These are phyloP conservation scores for Mrakia hoshinonis DNA, from an alignment of 768 basidiomycete species.

Conservation along the genomic window DNA sequence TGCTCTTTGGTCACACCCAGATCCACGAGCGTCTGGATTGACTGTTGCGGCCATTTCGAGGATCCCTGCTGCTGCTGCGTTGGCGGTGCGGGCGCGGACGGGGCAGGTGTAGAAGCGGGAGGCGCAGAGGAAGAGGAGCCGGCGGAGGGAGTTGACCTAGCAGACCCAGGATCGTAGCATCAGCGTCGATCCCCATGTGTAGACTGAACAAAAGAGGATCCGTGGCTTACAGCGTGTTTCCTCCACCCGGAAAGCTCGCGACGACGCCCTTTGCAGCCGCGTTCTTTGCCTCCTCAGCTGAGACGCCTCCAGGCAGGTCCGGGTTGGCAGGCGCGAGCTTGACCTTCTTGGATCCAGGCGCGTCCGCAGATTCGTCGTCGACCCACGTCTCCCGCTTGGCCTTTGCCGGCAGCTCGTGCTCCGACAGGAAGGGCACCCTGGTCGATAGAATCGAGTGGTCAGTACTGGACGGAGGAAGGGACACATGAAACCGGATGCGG, in stretches of 20 bases:
- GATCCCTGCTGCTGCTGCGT: neutral
- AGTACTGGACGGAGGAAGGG: neutral
- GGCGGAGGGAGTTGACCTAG: neutral
- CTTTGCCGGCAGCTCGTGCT: constrained; percentile 87
- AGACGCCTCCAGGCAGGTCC: constrained; percentile 31
- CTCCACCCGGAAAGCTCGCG: constrained; percentile 58
- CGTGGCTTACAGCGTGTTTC: constrained; percentile 49
- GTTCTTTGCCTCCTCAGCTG: constrained; percentile 32
- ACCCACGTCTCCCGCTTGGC: constrained; percentile 42
- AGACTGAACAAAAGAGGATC: neutral
- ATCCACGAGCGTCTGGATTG: constrained; percentile 11
- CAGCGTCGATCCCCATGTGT: neutral
- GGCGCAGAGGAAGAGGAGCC: neutral
- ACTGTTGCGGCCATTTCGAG: neutral
- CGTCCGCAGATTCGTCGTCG: constrained; percentile 5
- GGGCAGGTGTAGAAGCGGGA: neutral
- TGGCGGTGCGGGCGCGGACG: neutral
- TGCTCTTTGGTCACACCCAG: constrained; percentile 12
- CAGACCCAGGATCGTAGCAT: neutral
- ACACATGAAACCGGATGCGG: neutral
- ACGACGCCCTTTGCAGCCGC: constrained; percentile 15
- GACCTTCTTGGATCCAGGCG: constrained; percentile 22
- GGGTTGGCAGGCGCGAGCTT: constrained; percentile 33
- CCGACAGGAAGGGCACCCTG: constrained; percentile 68
- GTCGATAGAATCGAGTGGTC: neutral